These are phyloP conservation scores for Euphorbia lathyris DNA, from an alignment of 345 rosid species.

Conservation along the genomic window DNA sequence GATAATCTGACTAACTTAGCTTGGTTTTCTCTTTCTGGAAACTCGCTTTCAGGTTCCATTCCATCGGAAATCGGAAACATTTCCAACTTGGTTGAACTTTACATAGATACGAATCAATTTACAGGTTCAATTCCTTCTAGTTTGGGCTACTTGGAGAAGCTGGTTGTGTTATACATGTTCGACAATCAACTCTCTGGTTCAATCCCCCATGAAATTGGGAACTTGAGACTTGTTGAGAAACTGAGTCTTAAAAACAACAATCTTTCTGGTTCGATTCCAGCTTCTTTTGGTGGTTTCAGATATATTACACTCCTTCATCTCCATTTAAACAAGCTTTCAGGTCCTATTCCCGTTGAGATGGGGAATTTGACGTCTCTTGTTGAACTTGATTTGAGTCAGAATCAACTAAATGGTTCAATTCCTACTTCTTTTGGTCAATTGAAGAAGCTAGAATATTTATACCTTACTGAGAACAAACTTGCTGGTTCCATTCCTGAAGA, in stretches of 20 bases:
- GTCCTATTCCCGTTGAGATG: conserved; percentile 11
- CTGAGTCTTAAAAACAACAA: conserved; percentile 5
- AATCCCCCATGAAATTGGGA: conserved; percentile 9
- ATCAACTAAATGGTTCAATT: conserved; percentile 6
- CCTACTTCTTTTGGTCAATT: conserved; percentile 7
- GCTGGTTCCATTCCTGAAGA: conserved; percentile 24
- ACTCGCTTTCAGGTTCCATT: conserved; percentile 8
- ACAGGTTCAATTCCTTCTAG: conserved; percentile 23
- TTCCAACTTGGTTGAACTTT: conserved; percentile 5
- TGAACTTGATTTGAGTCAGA: background rate
- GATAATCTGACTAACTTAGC: conserved; percentile 5
- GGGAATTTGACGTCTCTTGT: conserved; percentile 7
- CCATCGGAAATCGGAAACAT: conserved; percentile 25
- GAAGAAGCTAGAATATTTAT: background rate
- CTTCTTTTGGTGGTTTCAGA: background rate
- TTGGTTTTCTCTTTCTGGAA: background rate
- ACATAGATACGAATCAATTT: conserved; percentile 13
- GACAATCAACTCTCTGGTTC: conserved; percentile 2
- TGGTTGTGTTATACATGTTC: background rate
- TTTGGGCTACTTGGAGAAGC: conserved; percentile 11
- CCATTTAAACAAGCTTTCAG: conserved; percentile 2
- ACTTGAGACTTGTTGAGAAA: background rate
- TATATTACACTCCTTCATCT: background rate
- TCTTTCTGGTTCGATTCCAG: conserved; percentile 20
- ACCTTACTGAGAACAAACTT: conserved; percentile 7